Conservation (phyloP, 208 protist species). For the Trypanosoma lewisi region DNA sequence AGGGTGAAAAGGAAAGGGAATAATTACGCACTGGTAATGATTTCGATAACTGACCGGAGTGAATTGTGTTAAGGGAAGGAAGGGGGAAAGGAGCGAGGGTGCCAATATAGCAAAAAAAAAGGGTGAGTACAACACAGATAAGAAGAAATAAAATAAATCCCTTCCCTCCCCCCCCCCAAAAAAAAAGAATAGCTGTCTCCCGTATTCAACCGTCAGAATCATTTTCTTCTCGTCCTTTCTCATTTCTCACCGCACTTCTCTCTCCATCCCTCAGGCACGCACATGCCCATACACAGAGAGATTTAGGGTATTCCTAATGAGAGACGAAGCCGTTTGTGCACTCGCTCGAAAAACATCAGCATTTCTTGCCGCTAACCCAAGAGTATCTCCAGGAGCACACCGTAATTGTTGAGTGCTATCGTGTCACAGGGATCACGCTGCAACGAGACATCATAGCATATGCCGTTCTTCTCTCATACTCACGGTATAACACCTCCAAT, state of each 20-base stretch:
- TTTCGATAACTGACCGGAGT: too few species aligned
- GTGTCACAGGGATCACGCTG: conserved; percentile 62
- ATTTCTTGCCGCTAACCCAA: conserved; percentile 46
- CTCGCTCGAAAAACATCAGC: conserved; percentile 50
- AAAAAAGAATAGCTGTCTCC: background rate
- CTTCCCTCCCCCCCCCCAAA: background rate
- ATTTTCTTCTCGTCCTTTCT: background rate
- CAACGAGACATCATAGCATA: conserved; percentile 62
- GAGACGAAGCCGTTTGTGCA: conserved; percentile 46
- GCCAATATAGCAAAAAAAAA: too few species aligned
- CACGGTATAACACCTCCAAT: conserved; percentile 66
- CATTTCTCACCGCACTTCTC: background rate
- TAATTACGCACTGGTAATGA: too few species aligned
- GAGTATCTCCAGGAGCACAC: conserved; percentile 70
- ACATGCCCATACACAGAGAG: background rate
- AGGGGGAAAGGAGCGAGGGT: too few species aligned
- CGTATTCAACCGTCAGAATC: background rate
- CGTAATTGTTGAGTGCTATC: conserved; percentile 84
- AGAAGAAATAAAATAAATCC: too few species aligned
- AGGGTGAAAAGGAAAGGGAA: too few species aligned
- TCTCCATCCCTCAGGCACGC: too few species aligned
- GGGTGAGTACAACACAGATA: too few species aligned
- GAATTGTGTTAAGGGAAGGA: too few species aligned
- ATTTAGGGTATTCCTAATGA: conserved; percentile 9
- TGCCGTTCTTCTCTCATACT: conserved; percentile 50